Evolutionary conservation across 1,139 yeast genomes (phyloP), one percentile per base, ranked within the genome.

Genomic region (Saccharomyces hybrid): DNA sequence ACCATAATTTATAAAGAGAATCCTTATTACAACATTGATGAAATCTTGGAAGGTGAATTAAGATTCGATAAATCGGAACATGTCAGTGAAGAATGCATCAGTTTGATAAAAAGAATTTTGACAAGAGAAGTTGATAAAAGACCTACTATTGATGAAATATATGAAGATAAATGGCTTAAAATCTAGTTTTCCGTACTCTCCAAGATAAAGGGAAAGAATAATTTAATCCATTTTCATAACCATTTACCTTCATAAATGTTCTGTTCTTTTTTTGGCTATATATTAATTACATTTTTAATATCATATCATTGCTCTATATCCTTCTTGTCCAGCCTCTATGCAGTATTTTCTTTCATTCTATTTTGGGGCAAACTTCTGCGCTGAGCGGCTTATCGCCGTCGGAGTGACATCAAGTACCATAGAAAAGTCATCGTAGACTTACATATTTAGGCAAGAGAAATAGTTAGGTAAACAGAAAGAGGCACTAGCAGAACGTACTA

Each of bases 1-100:
- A 93, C 98, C 0, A 79, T 93, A 68, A 77, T 91, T 14, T 93
- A 86, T 75, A 89, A 90, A 67, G 98, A 93, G 68, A 90, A 90
- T 63, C 99, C 99, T 6, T 93, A 91, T 66, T 88, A 89, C 70
- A 89, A 88, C 67, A 95, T 91, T 49, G 97, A 91, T 70, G 98
- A 91, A 70, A 93, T 93, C 55, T 82, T 91, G 83, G 97, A 89
- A 63, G 96, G 95, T 3, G 91, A 86, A 57, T 74, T 91, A 59
- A 79, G 91, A 49, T 74, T 86, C 42, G 90, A 90, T 2, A 80
- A 75, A 59, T 76, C 80, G n/a, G 55, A 53, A 1, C 58, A 61
- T 5, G 77, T 86, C 42, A 82, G 88, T 64, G 82, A 81, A 4
- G 75, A 70, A 1, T 81, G 87, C 56, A 73, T 82, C 34, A 75